Percentiles rank a stretch among this genome's conserved stretches.
These are phyloP conservation scores for Sanghuangporus baumii DNA, from an alignment of 1,284 basidiomycete species.

Conservation along the genomic window DNA sequence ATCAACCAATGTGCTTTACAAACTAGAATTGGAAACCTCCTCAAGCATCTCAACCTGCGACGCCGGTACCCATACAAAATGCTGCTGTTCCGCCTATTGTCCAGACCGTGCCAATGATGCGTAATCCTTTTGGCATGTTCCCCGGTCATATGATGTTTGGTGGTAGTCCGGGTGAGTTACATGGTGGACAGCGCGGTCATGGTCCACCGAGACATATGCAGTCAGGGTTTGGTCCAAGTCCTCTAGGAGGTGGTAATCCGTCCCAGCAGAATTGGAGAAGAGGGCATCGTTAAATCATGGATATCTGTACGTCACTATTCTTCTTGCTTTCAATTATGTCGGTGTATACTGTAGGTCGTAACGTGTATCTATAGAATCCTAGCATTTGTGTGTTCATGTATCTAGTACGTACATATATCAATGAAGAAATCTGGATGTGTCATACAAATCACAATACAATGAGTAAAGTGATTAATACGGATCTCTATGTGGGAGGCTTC, in stretches of 20 bases:
- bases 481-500: conserved; percentile 32
- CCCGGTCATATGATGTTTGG: conserved; percentile 1
- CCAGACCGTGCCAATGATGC: background rate
- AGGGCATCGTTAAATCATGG: conserved; percentile 6
- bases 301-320: background rate
- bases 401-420: background rate
- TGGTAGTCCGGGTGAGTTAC: background rate
- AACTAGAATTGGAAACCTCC: conserved; percentile 57
- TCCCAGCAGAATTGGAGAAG: conserved; percentile 17
- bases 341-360: background rate
- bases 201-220: conserved; percentile 4
- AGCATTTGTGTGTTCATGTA: background rate
- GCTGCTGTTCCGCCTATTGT: background rate
- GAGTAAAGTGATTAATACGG: background rate
- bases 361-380: conserved; percentile 2
- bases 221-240: background rate
- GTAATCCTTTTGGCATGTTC: background rate
- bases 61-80: conserved; percentile 12
- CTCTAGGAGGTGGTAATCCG: background rate
- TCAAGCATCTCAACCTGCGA: conserved; percentile 22
- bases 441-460: background rate
- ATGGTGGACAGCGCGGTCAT: background rate
- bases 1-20: background rate
- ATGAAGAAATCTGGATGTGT: background rate
- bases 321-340: conserved; percentile 5